Base-by-base conservation (phyloP, 225 moss, liverwort and hornwort species). In the Asterella californica region DNA sequence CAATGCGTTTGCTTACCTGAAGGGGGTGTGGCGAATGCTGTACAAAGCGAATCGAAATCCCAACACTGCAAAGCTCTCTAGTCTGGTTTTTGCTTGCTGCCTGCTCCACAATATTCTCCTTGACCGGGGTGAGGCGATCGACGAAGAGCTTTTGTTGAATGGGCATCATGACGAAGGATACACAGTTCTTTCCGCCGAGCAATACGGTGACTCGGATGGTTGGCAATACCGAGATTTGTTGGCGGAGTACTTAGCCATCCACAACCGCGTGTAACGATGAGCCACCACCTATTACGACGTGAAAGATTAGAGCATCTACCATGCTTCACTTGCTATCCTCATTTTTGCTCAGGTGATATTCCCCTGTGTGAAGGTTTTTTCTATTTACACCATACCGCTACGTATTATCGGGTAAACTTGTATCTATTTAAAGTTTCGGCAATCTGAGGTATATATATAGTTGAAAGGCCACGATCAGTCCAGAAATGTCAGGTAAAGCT, bases 51-150 rank as follows among this genome's bases (percentile, higher is more conserved):
- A 77, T 42, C 74, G 71, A 15, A 79, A 77, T 55, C 80, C 84
- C 19, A 77, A 80, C 30, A 77, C 84, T 4, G 63, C 76, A 15
- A 80, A 84, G 36, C 80, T 84, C 36, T 84, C 84, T n/a, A 84
- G 63, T 70, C 80, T 84, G 27, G 64, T 84, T n/a, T 84, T 80
- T 77, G 80, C 80, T 15, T 84, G 84, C 74, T 84, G 84, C 72
- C 80, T 84, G 72, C 77, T 84, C 38, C 84, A 84, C 71, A 84
- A 84, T 46, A 80, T 84, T 72, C 71, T 77, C 17, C 19, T 84
- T 45, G 84, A 84, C 64, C 70, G 66, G 24, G 84, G 80, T 1
- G 84, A 84, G 77, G 64, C 64, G 17, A 77, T 77, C 21, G 80
- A 72, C 46, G n/a, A 77, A 2, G 77, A 84, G 27, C n/a, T 80